Conservation (phyloP, 2,329 filamentous ascomycete species). For the Penicillium expansum region DNA sequence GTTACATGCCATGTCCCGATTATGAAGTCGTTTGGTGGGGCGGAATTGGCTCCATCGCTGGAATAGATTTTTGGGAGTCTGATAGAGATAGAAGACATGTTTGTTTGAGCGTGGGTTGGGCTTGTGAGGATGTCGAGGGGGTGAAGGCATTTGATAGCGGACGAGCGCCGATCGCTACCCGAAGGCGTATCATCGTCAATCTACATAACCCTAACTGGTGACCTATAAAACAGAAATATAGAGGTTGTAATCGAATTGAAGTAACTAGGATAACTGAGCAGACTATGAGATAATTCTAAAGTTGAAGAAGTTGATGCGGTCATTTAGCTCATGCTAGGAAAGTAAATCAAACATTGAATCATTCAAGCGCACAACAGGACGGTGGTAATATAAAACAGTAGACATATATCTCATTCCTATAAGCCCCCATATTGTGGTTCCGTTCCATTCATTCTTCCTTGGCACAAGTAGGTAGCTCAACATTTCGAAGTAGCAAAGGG, state of each 20-base stretch:
- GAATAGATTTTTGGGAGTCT: neutral
- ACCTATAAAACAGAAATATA: neutral
- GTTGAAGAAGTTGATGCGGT: neutral
- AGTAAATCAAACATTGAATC: neutral
- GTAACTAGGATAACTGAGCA: no score
- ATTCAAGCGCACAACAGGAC: neutral
- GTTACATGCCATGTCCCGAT: slow-evolving; percentile 26
- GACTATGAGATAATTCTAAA: no score
- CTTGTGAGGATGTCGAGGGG: neutral
- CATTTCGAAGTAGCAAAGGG: no score
- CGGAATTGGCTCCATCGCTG: neutral
- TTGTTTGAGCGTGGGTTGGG: neutral
- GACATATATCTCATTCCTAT: neutral
- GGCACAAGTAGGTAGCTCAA: neutral
- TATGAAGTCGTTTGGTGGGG: slow-evolving; percentile 17
- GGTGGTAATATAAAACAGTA: neutral
- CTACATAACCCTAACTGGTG: no score
- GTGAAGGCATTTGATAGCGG: neutral
- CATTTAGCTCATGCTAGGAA: neutral
- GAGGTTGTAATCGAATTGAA: no score
- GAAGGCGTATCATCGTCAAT: neutral
- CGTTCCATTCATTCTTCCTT: neutral
- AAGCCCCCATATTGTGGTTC: neutral
- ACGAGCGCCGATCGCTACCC: neutral
- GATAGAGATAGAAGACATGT: neutral